These are phyloP conservation scores for Loxodes magnus DNA, from an alignment of 73 alveolate species.

Conservation along the genomic window DNA sequence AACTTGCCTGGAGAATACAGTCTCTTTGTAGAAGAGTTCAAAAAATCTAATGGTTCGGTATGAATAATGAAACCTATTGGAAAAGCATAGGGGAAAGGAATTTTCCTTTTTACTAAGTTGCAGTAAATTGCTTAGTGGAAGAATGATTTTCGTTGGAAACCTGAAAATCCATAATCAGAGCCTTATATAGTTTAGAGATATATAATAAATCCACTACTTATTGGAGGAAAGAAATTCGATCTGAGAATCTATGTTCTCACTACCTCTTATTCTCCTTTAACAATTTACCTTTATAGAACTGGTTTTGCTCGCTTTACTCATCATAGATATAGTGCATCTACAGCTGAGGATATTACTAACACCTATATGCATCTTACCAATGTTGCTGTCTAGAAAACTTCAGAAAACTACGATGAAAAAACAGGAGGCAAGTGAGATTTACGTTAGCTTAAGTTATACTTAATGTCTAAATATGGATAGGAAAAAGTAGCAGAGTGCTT, in stretches of 20 bases:
- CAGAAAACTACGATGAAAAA: slow-evolving; percentile 89
- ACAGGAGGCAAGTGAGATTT: slow-evolving; percentile 97
- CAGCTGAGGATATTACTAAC: slow-evolving; percentile 84
- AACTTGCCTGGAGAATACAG: slow-evolving; percentile 98
- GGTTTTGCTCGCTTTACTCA: slow-evolving; percentile 98
- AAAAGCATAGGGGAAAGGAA: slow-evolving; percentile 98
- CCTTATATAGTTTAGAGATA: slow-evolving; percentile 87
- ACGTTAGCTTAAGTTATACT: slow-evolving; percentile 75
- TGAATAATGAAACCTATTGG: slow-evolving; percentile 99
- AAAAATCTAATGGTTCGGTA: slow-evolving; percentile 83
- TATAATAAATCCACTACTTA: slow-evolving; percentile 93
- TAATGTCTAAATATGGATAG: slow-evolving; percentile 84
- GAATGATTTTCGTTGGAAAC: slow-evolving; percentile 90
- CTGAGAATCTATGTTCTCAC: slow-evolving; percentile 97
- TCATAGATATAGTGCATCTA: slow-evolving; percentile 77
- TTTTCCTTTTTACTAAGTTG: slow-evolving; percentile 92
- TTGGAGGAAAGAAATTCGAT: slow-evolving; percentile 99
- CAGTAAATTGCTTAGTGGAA: slow-evolving; percentile 88
- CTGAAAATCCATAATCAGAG: slow-evolving; percentile 92
- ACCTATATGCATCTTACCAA: slow-evolving; percentile 93
- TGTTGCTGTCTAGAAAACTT: slow-evolving; percentile 93
- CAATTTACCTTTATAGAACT: slow-evolving; percentile 90
- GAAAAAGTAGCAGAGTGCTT: slow-evolving; percentile 91
- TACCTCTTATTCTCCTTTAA: slow-evolving; percentile 94
- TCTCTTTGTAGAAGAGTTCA: slow-evolving; percentile 99